Evolutionary conservation across 2,329 filamentous ascomycete species (phyloP), one percentile per base, ranked within the genome.

Genomic region (Niveomyces coronatus): DNA sequence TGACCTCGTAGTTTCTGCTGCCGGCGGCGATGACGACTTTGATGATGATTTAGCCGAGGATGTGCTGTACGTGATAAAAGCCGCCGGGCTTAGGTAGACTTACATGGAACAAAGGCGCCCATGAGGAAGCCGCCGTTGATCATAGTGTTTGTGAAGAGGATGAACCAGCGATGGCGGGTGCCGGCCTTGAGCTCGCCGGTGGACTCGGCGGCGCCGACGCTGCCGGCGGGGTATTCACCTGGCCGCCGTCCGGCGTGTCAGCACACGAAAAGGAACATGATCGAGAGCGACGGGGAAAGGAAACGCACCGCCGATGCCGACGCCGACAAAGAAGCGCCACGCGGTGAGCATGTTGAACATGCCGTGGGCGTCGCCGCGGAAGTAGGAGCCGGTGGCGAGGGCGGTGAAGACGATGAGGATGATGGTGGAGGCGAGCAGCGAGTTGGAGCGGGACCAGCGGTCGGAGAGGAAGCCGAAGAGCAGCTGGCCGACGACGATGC

Each of bases 161-260:
- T 85, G 54, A 88, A 95, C 85, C 86, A 94, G 27, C 82, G 71
- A 54, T 95, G 89, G n/a, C 88, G 71, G 13, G 82, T 81, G 9
- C 88, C 88, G 13, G 63, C 58, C 57, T 86, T 85, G 42, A 95
- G 67, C 54, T 93, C 85, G 16, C 85, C 84, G 0, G 82, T 88
- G 4, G 81, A 82, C 60, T 95, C 88, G 3, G 87, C 85, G 37
- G 78, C 83, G 2, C 82, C 84, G 1, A 95, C 88, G 42, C 77
- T 85, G 4, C 88, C 88, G 29, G 84, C 83, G 1, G 84, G 84
- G 50, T 87, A 88, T 58, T 89, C 83, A 40, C 81, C 64, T 65
- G 35, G 4, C n/a, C n/a, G n/a, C n/a, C n/a, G n/a, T n/a, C n/a
- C n/a, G n/a, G n/a, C n/a, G n/a, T n/a, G n/a, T n/a, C n/a, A n/a